phyloP scores from a whole-genome alignment of 108 stramenopile genomes.

The Parietichytrium sp. region DNA sequence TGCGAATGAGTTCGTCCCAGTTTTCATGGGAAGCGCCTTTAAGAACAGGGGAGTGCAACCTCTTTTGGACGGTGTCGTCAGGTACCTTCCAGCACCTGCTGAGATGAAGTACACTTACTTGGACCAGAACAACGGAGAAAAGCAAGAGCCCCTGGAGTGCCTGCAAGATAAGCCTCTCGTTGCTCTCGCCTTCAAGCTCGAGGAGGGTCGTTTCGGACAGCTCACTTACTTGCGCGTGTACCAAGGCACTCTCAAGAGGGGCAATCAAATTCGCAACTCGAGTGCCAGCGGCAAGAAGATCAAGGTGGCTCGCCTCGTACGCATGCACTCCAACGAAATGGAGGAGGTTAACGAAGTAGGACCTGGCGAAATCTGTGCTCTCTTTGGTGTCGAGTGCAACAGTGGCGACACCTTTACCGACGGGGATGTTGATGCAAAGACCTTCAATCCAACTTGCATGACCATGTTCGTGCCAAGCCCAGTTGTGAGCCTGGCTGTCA shows the following conservation, averaged over 20 bases:
- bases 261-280: conserved; percentile 77
- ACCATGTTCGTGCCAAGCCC: conserved; percentile 97
- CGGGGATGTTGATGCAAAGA: conserved; percentile 62
- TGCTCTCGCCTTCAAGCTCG: conserved; percentile 97
- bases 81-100: conserved; percentile 86
- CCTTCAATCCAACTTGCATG: conserved; percentile 72
- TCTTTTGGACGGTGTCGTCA: conserved; percentile 91
- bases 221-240: conserved; percentile 98
- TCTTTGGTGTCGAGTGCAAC: conserved; percentile 97
- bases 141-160: conserved; percentile 64
- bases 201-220: conserved; percentile 95
- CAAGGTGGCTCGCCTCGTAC: conserved; percentile 90
- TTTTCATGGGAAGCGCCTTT: conserved; percentile 98
- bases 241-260: conserved; percentile 85
- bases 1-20: conserved; percentile 88
- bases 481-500: conserved; percentile 93
- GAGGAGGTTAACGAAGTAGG: conserved; percentile 91
- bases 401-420: conserved; percentile 98
- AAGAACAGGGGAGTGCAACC: conserved; percentile 99
- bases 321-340: conserved; percentile 99
- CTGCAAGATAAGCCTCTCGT: conserved; percentile 75
- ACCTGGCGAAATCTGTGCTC: conserved; percentile 97
- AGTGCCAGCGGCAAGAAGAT: conserved; percentile 79
- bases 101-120: conserved; percentile 89
- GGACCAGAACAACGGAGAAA: conserved; percentile 80